These are phyloP conservation scores for Pseudogymnoascus sp. DNA, from an alignment of 2,329 filamentous ascomycete species.

Conservation along the genomic window DNA sequence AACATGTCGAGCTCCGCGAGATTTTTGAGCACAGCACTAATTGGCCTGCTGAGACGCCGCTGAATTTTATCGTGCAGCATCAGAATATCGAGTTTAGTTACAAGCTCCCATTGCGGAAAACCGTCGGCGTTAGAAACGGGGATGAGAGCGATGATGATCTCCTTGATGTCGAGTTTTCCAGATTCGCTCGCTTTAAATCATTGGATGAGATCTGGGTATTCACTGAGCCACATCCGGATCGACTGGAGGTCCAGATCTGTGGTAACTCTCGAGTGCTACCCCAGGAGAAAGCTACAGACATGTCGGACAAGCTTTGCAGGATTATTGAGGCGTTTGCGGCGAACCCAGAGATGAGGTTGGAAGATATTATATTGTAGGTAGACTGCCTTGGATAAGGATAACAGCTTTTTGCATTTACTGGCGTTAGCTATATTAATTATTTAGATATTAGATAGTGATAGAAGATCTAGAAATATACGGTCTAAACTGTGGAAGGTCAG, in stretches of 20 bases:
- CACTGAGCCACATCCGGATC: background rate
- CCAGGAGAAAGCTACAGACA: background rate
- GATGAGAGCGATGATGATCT: background rate
- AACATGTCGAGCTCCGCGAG: slow-evolving; percentile 37
- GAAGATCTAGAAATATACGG: background rate
- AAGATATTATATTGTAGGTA: background rate
- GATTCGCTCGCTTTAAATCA: background rate
- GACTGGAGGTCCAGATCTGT: background rate
- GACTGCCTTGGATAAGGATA: background rate
- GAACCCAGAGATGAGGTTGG: background rate
- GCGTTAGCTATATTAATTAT: background rate
- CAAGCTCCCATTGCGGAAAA: background rate
- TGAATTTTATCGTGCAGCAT: slow-evolving; percentile 48
- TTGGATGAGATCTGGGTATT: background rate
- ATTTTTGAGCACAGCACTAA: slow-evolving; percentile 25
- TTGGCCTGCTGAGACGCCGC: slow-evolving; percentile 38
- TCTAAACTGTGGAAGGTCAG: background rate
- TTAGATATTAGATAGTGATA: background rate
- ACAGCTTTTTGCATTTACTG: background rate
- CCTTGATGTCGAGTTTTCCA: background rate
- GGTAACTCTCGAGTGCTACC: background rate
- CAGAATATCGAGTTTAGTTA: slow-evolving; percentile 25
- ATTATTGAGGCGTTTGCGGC: background rate
- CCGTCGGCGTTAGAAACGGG: background rate
- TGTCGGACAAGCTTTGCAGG: background rate